Base-by-base conservation (phyloP, 169 alveolate genomes). In the Cryptosporidium ubiquitum region DNA sequence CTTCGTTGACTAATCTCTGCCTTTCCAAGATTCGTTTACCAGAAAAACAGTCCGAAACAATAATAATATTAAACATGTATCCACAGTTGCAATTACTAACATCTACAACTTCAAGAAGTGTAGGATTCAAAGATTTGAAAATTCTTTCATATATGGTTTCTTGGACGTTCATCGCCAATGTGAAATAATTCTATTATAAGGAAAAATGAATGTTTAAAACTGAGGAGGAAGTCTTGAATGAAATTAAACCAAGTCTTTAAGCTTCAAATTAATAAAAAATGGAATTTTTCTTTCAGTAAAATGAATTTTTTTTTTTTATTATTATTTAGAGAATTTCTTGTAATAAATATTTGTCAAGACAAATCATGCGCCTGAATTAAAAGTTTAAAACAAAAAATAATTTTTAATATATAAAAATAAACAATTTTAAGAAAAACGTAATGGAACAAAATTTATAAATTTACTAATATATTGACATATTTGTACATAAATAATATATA, bases 41-140 rank as follows among this genome's bases (percentile, higher is more conserved):
- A 14, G 33, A 74, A 79, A 95, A 95, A 64, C 92, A 85, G 16
- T 73, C 92, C 1, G 97, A 95, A 20, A 95, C 97, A 31, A 95
- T 92, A 18, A 74, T 71, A 33, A 95, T 94, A 79, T 94, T 94
- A 74, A 95, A 95, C 37, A 96, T 91, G 14, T 95, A 94, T 64
- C 96, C 97, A 85, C 97, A 94, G 18, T 94, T 96, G 23, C 85
- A 73, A 51, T 95, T 94, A 0, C 96, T 93, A 26, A 94, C 92
- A 91, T 95, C 96, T 37, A 95, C 84, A 64, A 95, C 84, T 18
- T 93, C 94, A 44, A 93, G 91, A 75, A 94, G 55, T 61, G 92
- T 70, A 18, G 97, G 96, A 73, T 93, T 91, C 66, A 95, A 69
- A 66, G 95, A 91, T 23, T 86, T 57, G 91, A 93, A 73, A 66